Evolutionary conservation across 768 basidiomycete species (phyloP).

Genomic region (Tubosaeta brunneosetosa): DNA sequence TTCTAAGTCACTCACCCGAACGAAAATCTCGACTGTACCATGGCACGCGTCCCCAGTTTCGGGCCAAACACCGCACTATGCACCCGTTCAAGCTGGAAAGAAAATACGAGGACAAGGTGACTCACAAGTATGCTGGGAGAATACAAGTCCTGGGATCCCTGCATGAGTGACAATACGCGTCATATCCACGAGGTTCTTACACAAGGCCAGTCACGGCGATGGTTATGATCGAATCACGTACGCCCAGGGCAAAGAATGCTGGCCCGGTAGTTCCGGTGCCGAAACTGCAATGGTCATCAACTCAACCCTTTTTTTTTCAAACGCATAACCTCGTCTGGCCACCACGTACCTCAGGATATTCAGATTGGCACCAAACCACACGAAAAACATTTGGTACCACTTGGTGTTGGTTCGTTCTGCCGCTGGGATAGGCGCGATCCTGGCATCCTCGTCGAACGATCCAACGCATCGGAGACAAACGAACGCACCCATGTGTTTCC

Average conservation of each 20-base stretch:
- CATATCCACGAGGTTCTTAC: slow-evolving; percentile 23
- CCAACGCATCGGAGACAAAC: background rate
- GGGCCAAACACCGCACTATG: slow-evolving; percentile 49
- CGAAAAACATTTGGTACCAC: slow-evolving; percentile 46
- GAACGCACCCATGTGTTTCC: slow-evolving; percentile 39
- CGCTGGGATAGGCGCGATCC: slow-evolving; percentile 37
- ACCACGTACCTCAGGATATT: slow-evolving; percentile 39
- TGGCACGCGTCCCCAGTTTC: slow-evolving; percentile 52
- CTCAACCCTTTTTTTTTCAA: background rate
- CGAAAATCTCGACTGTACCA: slow-evolving; percentile 52
- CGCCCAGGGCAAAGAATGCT: slow-evolving; percentile 44
- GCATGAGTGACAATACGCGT: background rate
- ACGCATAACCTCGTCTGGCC: background rate
- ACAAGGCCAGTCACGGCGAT: slow-evolving; percentile 43
- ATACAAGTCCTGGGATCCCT: slow-evolving; percentile 26
- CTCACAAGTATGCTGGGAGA: slow-evolving; percentile 39
- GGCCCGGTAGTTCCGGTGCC: slow-evolving; percentile 49
- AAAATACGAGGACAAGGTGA: background rate
- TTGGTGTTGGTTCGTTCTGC: slow-evolving; percentile 36
- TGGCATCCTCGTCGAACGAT: slow-evolving; percentile 5
- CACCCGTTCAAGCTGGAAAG: background rate
- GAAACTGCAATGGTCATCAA: slow-evolving; percentile 30
- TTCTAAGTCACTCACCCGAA: slow-evolving; percentile 49
- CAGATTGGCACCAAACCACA: slow-evolving; percentile 46
- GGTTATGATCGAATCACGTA: slow-evolving; percentile 38